Evolutionary conservation across 192 early-diverging fungal genomes (phyloP), one percentile per base, ranked within the genome.

Genomic region (Haplosporangium gracile): DNA sequence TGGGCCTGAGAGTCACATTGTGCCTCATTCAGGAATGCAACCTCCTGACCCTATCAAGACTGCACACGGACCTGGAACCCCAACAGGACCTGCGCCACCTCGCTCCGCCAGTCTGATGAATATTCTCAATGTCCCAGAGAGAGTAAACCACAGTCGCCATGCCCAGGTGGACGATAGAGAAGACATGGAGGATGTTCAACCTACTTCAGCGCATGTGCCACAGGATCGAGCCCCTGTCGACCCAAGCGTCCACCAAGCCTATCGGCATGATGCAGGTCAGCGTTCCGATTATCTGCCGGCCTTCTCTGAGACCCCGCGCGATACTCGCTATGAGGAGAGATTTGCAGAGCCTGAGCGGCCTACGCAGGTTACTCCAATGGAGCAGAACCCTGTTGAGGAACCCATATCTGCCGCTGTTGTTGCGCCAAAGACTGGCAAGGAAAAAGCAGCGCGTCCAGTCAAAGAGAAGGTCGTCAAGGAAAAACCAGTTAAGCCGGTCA

Each of bases 61-160:
- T n/a, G 18, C 57, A 24, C 65, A 38, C 0, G 42, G 69, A 42
- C 36, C 83, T 40, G 47, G 53, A 34, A 75, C 49, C 10, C 77
- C 53, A 22, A 15, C 79, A 42, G 77, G 78, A 0, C 68, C 69
- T 15, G 70, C 78, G 16, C 71, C 82, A 9, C 60, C 78, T 26
- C 74, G 79, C 6, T 77, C 84, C 6, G 76, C 80, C 26, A 85
- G 83, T 42, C 11, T 86, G n/a, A 78, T 77, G 38, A 86, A 86
- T 26, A 76, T 86, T 49, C 70, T 86, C 26, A 86, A 86, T 18
- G 53, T n/a, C 26, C 49, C 49, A 43, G 84, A 86, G 26, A 26
- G 57, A 42, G 84, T 81, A 13, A 34, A 8, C 51, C 36, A 72
- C 26, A 45, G 38, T 34, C 60, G 60, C 29, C 60, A 65, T 65